Evolutionary conservation across 306 rosid genomes (phyloP).

Genomic region (Cucurbita maxima): DNA sequence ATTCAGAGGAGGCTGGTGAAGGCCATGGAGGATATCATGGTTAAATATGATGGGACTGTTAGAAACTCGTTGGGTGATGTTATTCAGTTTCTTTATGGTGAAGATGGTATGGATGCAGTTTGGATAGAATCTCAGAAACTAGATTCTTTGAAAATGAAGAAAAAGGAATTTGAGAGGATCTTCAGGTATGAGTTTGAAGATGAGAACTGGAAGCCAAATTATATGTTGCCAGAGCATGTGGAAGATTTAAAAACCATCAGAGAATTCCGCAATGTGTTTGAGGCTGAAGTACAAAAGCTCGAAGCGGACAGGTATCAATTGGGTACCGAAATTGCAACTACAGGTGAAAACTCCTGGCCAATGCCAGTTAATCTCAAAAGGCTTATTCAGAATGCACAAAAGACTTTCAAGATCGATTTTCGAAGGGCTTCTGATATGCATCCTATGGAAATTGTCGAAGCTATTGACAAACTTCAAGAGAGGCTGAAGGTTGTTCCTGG

Average conservation of each 20-base stretch:
- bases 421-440: conserved; percentile 97
- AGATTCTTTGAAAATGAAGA: conserved; percentile 91
- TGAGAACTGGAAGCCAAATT: conserved; percentile 85
- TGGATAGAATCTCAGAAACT: conserved; percentile 96
- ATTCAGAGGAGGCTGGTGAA: conserved; percentile 95
- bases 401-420: conserved; percentile 84
- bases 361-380: conserved; percentile 93
- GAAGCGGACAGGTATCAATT: conserved; percentile 75
- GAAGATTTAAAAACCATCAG: conserved; percentile 93
- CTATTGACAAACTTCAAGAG: conserved; percentile 96
- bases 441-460: conserved; percentile 98
- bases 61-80: conserved; percentile 97
- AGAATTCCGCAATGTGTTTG: conserved; percentile 92
- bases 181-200: conserved; percentile 83
- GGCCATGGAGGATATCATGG: conserved; percentile 99
- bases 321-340: conserved; percentile 74
- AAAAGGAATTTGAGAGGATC: conserved; percentile 61
- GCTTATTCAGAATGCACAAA: conserved; percentile 97
- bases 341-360: conserved; percentile 82
- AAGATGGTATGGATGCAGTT: conserved; percentile 98
- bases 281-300: conserved; percentile 86
- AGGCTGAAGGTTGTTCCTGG: conserved; percentile 95
- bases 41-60: conserved; percentile 96
- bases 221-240: conserved; percentile 87
- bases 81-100: conserved; percentile 94